phyloP scores from a whole-genome alignment of 257 asterid species.

The Thymus quinquecostatus region DNA sequence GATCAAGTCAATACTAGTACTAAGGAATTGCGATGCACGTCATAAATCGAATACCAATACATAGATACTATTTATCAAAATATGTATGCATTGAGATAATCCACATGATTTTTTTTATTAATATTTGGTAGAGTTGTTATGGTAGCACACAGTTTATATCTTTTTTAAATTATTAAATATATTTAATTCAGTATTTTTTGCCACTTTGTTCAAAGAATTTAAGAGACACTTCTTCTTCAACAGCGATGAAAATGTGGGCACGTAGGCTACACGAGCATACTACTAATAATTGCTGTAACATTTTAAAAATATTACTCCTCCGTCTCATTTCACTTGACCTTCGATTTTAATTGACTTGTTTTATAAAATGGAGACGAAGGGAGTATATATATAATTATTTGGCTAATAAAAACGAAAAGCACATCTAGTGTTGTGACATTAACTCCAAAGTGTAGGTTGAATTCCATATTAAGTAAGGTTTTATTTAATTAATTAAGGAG shows the following conservation, averaged over 20 bases:
- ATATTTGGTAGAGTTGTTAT: constrained; percentile 15
- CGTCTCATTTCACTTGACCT: too few relatives aligned
- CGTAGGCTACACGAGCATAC: neutral
- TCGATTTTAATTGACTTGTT: too few relatives aligned
- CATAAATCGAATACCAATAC: neutral
- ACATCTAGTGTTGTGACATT: too few relatives aligned
- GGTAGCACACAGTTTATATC: neutral
- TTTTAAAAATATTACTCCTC: neutral
- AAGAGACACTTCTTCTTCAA: constrained; percentile 22
- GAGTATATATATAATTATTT: too few relatives aligned
- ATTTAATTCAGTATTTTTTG: neutral
- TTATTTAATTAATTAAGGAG: too few relatives aligned
- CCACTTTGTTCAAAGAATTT: neutral
- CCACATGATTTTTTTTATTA: neutral
- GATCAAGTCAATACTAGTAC: neutral
- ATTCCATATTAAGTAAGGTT: too few relatives aligned
- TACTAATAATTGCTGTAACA: constrained; percentile 4
- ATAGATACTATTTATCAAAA: neutral
- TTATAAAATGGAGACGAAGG: too few relatives aligned
- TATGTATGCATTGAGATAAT: neutral
- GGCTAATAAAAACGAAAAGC: too few relatives aligned
- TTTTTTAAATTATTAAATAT: neutral
- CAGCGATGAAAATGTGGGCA: neutral
- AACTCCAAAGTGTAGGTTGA: too few relatives aligned
- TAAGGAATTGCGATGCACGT: neutral